These are phyloP conservation scores for Bidens hawaiensis DNA, from an alignment of 140 eudicot genomes.

Conservation along the genomic window DNA sequence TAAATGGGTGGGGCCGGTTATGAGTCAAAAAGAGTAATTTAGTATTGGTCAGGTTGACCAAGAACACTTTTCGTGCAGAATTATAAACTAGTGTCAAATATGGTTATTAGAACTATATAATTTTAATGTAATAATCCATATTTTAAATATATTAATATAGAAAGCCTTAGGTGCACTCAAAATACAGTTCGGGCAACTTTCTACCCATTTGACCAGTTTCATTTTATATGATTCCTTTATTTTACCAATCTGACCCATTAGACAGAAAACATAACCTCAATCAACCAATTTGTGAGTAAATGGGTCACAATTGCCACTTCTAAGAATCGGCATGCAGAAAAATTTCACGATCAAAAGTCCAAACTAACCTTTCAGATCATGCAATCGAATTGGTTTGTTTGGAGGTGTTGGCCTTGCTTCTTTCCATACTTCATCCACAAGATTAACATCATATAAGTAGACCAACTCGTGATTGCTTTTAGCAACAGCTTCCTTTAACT, in stretches of 20 bases:
- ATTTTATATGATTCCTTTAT: not conserved
- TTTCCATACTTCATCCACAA: slow-evolving; percentile 96
- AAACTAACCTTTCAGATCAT: slow-evolving; percentile 69
- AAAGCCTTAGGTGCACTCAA: not conserved
- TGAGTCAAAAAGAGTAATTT: not conserved
- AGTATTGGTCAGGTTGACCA: not conserved
- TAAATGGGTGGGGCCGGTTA: not conserved
- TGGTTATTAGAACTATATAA: not conserved
- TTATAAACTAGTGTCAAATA: not conserved
- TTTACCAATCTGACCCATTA: not conserved
- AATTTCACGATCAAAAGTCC: slow-evolving; percentile 9
- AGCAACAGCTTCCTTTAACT: slow-evolving; percentile 68
- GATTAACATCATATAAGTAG: slow-evolving; percentile 68
- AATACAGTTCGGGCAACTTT: not conserved
- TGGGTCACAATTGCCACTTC: not conserved
- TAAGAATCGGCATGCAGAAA: not conserved
- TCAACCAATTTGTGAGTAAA: not conserved
- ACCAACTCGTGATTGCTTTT: slow-evolving; percentile 80
- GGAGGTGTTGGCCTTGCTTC: slow-evolving; percentile 88
- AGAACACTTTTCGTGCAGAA: not conserved
- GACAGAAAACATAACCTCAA: not conserved
- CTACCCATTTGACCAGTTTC: not conserved
- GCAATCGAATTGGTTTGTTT: slow-evolving; percentile 64
- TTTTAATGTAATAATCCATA: not conserved
- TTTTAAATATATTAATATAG: not conserved